These are phyloP conservation scores for Pestalotiopsis sp. DNA, from an alignment of 2,329 filamentous ascomycete genomes.

Conservation along the genomic window DNA sequence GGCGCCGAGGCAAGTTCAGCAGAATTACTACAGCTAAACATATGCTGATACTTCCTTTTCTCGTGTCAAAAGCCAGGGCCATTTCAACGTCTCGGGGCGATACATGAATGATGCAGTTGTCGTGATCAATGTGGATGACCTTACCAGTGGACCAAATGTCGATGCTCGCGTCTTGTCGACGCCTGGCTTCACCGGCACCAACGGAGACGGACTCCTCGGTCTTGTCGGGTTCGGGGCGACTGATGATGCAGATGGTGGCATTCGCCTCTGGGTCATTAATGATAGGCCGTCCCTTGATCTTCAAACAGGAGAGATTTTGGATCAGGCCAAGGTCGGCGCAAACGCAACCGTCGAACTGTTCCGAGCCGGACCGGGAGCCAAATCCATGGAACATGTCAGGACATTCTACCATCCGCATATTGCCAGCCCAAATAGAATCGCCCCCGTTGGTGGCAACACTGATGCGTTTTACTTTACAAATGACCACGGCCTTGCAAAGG, in stretches of 20 bases:
- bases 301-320: constrained; percentile 19
- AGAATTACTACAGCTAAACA: not conserved
- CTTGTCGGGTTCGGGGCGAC: constrained; percentile 33
- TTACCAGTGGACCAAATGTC: constrained; percentile 21
- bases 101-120: constrained; percentile 34
- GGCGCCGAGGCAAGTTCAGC: constrained; percentile 27
- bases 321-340: constrained; percentile 17
- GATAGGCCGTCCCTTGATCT: constrained; percentile 27
- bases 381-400: constrained; percentile 24
- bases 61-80: not conserved
- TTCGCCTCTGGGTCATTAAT: constrained; percentile 29
- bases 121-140: constrained; percentile 34
- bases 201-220: constrained; percentile 32
- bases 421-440: constrained; percentile 28
- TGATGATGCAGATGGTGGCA: constrained; percentile 22
- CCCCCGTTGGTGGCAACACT: constrained; percentile 20
- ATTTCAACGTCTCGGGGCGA: constrained; percentile 30
- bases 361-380: constrained; percentile 13
- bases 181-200: constrained; percentile 30
- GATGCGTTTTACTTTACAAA: constrained; percentile 29
- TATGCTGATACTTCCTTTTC: not conserved
- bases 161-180: constrained; percentile 27
- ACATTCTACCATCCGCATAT: constrained; percentile 24
- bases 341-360: constrained; percentile 25
- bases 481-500: constrained; percentile 24